phyloP scores from a whole-genome alignment of 192 early-diverging fungal species.

The Ramicandelaber brevisporus region DNA sequence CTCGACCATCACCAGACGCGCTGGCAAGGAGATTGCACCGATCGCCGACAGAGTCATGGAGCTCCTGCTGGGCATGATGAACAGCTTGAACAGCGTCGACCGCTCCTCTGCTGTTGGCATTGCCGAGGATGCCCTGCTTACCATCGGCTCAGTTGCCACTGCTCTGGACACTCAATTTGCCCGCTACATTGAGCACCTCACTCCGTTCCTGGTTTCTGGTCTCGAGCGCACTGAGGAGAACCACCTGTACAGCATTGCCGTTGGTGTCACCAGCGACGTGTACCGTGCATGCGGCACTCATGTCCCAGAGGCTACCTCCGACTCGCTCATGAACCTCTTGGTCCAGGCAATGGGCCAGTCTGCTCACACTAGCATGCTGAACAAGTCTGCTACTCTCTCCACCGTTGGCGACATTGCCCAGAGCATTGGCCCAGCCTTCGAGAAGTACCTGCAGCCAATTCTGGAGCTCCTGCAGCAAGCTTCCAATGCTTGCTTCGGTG shows the following conservation, averaged over 20 bases:
- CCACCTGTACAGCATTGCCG: conserved; percentile 75
- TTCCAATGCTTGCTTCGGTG: conserved; percentile 29
- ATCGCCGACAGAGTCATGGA: conserved; percentile 82
- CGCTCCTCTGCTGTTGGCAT: conserved; percentile 62
- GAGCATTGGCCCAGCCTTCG: conserved; percentile 73
- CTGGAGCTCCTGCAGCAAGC: conserved; percentile 80
- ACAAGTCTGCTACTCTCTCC: conserved; percentile 81
- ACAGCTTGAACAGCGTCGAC: conserved; percentile 28
- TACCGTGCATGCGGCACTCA: conserved; percentile 57
- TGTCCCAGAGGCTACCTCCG: conserved; percentile 50
- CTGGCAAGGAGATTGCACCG: conserved; percentile 40
- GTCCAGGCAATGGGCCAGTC: conserved; percentile 53
- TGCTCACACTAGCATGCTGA: conserved; percentile 51
- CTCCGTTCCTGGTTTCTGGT: conserved; percentile 51
- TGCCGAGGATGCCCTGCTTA: conserved; percentile 77
- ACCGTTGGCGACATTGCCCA: conserved; percentile 96
- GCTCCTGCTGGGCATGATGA: conserved; percentile 42
- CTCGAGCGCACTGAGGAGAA: conserved; percentile 79
- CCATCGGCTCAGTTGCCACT: conserved; percentile 54
- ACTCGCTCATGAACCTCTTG: conserved; percentile 62
- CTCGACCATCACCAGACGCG: conserved; percentile 58
- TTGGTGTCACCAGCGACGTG: conserved; percentile 95
- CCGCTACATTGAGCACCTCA: conserved; percentile 71
- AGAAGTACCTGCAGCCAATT: conserved; percentile 46
- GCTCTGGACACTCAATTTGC: conserved; percentile 67